Evolutionary conservation across 2,329 filamentous ascomycete genomes (phyloP), one percentile per base, ranked within the genome.

Genomic region (Talaromyces sp.): DNA sequence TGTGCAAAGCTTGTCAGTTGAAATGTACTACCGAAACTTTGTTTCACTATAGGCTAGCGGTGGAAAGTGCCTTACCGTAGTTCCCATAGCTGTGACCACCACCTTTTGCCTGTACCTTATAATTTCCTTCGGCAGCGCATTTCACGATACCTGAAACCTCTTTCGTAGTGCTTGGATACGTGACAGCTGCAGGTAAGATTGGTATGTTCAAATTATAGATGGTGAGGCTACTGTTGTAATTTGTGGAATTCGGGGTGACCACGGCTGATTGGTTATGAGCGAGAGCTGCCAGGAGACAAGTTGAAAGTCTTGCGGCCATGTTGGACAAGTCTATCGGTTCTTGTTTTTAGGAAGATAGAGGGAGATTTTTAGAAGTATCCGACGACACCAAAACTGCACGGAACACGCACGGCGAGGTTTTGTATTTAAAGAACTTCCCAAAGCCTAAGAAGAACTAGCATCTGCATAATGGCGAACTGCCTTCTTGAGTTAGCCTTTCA

Each of bases 71-170:
- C 13, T 75, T 74, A 65, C 81, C 81, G 60, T 80, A 83, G 49
- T 82, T 84, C 0, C 79, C 84, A 70, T 84, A 86, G 47, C 80
- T 82, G 69, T 86, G 84, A 0, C 84, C 85, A 11, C 84, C 84
- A 41, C 80, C 78, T 65, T 80, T 81, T 3, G 83, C 76, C 45
- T 83, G 83, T 2, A 86, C 81, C 58, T 83, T 82, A 33, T 84
- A 73, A 7, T 73, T 73, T 47, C 73, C 66, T 24, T 77, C 69
- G 1, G 71, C 70, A 3, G 82, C 84, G 64, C 83, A 86, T 45
- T 73, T 72, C n/a, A 86, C 77, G 2, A 83, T 78, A 2, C 73
- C 75, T 4, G 80, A 73, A n/a, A 86, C 76, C 7, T 85, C 76
- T 5, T 75, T 66, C 0, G 75, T 69, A 10, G 73, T 77, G 65